These are phyloP conservation scores for Apiospora pterosperma DNA, from an alignment of 2,329 filamentous ascomycete genomes.

Conservation along the genomic window DNA sequence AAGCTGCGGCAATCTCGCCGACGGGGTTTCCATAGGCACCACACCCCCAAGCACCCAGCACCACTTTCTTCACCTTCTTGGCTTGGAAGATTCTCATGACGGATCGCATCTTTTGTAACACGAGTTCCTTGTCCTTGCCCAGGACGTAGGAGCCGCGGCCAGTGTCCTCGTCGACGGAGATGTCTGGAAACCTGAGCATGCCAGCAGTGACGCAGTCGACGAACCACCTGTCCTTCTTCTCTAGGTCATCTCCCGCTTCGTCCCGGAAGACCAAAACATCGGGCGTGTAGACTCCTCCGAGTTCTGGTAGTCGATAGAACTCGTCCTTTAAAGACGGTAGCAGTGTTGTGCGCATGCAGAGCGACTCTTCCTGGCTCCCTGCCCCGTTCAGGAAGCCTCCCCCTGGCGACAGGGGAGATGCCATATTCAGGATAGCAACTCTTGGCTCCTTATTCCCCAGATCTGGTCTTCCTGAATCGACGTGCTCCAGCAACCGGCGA, in stretches of 20 bases:
- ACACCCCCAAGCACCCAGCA: slow-evolving; percentile 64
- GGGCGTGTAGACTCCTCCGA: slow-evolving; percentile 52
- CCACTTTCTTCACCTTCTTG: slow-evolving; percentile 44
- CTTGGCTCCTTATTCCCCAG: slow-evolving; percentile 21
- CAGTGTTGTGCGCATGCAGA: slow-evolving; percentile 59
- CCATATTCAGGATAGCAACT: slow-evolving; percentile 60
- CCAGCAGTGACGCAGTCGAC: slow-evolving; percentile 57
- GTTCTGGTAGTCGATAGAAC: slow-evolving; percentile 58
- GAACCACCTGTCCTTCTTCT: slow-evolving; percentile 51
- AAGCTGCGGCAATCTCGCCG: slow-evolving; percentile 53
- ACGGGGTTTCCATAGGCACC: slow-evolving; percentile 62
- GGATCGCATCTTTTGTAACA: slow-evolving; percentile 52
- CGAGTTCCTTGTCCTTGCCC: slow-evolving; percentile 47
- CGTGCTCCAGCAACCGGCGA: slow-evolving; percentile 25
- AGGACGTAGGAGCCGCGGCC: slow-evolving; percentile 32
- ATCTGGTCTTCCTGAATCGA: slow-evolving; percentile 6
- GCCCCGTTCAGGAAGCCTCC: slow-evolving; percentile 60
- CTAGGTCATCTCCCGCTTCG: slow-evolving; percentile 31
- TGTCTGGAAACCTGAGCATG: slow-evolving; percentile 56
- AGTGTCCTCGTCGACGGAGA: slow-evolving; percentile 26
- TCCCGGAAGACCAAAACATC: slow-evolving; percentile 58
- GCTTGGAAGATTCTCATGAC: slow-evolving; percentile 50
- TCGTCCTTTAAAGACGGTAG: slow-evolving; percentile 54
- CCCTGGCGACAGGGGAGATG: slow-evolving; percentile 57
- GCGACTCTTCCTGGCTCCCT: slow-evolving; percentile 57